phyloP scores from a whole-genome alignment of 306 rosid species.

The Gastrolobium bilobum region DNA sequence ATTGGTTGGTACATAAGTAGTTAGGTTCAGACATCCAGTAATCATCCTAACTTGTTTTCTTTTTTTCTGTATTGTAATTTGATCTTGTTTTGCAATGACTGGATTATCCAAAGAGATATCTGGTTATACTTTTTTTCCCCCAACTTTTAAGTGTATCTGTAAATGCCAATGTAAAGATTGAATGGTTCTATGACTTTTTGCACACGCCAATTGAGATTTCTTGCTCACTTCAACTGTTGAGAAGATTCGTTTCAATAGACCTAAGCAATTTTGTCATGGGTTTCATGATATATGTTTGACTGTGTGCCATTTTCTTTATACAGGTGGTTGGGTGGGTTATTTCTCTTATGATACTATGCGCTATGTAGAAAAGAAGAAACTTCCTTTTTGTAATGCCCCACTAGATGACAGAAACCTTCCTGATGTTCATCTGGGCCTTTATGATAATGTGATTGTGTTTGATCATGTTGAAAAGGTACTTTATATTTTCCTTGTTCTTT shows the following conservation, averaged over 20 bases:
- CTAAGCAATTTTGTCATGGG: constrained; percentile 20
- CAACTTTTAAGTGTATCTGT: constrained; percentile 1
- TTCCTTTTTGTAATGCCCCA: constrained; percentile 89
- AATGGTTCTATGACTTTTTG: neutral
- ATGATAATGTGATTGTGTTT: constrained; percentile 89
- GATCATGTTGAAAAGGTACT: constrained; percentile 95
- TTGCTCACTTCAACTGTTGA: constrained; percentile 7
- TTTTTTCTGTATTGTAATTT: neutral
- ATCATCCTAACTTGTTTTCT: neutral
- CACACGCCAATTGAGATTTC: neutral
- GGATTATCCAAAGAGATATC: neutral
- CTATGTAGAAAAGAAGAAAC: constrained; percentile 89
- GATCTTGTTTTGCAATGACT: constrained; percentile 15
- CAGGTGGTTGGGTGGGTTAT: constrained; percentile 99
- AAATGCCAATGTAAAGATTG: constrained; percentile 13
- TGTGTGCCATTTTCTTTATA: constrained; percentile 25
- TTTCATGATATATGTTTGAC: constrained; percentile 37
- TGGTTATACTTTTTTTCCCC: constrained; percentile 3
- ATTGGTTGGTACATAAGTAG: too few species aligned
- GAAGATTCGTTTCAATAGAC: neutral
- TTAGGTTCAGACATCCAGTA: neutral
- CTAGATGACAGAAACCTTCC: constrained; percentile 92
- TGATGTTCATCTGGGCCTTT: constrained; percentile 94
- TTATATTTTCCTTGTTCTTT: constrained; percentile 28
- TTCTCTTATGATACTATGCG: constrained; percentile 98